Percentiles rank a stretch among this genome's conserved stretches.
phyloP scores from a whole-genome alignment of 768 basidiomycete species.

The Mycena alexandri region DNA sequence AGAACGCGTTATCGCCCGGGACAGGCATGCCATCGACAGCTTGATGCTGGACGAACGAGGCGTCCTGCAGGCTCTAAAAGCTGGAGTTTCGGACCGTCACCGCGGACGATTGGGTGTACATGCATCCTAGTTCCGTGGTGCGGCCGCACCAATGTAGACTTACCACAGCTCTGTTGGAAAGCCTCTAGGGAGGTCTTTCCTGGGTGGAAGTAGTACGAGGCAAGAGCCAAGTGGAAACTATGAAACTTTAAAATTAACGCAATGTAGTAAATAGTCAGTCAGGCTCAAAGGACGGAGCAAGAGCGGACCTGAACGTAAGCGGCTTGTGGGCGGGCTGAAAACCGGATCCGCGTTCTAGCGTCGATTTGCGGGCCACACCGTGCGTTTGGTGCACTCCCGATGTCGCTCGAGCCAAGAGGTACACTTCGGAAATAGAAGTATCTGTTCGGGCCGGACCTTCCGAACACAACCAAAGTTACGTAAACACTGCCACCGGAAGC shows the following conservation, averaged over 20 bases:
- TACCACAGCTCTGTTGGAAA: slow-evolving; percentile 15
- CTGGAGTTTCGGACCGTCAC: slow-evolving; percentile 31
- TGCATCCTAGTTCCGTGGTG: slow-evolving; percentile 1
- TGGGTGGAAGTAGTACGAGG: neutral
- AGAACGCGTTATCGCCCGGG: slow-evolving; percentile 36
- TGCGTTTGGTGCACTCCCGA: slow-evolving; percentile 6
- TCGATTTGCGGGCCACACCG: slow-evolving; percentile 25
- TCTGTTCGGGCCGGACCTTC: slow-evolving; percentile 9
- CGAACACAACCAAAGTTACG: neutral
- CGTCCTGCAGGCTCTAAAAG: slow-evolving; percentile 31
- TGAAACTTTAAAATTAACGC: slow-evolving; percentile 35
- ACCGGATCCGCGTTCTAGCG: slow-evolving; percentile 29
- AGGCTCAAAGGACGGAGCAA: slow-evolving; percentile 20
- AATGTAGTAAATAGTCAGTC: slow-evolving; percentile 32
- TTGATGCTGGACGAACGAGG: slow-evolving; percentile 33
- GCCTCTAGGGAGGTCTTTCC: no score
- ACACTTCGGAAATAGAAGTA: slow-evolving; percentile 23
- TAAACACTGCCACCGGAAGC: neutral
- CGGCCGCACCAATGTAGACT: slow-evolving; percentile 18
- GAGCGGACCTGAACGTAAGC: slow-evolving; percentile 34
- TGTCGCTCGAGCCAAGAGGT: slow-evolving; percentile 24
- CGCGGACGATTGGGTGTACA: slow-evolving; percentile 11
- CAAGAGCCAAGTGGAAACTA: slow-evolving; percentile 22
- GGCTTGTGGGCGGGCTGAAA: slow-evolving; percentile 7
- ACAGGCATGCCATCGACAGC: slow-evolving; percentile 34